These are phyloP conservation scores for Fusarium camptoceras DNA, from an alignment of 2,329 filamentous ascomycete genomes.

Conservation along the genomic window DNA sequence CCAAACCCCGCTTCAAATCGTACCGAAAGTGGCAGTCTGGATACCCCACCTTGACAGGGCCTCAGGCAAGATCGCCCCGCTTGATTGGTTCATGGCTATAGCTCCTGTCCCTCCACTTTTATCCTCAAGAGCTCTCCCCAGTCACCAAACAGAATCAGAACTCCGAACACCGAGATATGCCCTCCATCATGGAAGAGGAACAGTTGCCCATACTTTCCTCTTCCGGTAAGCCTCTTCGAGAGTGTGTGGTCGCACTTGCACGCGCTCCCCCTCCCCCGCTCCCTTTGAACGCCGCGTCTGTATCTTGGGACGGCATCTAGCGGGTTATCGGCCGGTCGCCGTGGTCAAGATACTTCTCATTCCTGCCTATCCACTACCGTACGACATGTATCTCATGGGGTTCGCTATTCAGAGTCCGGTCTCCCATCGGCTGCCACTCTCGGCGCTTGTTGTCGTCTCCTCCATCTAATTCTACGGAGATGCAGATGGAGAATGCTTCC, in stretches of 20 bases:
- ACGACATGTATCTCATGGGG: constrained; percentile 8
- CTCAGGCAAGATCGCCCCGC: background rate
- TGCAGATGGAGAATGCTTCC: constrained; percentile 22
- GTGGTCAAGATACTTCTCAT: constrained; percentile 4
- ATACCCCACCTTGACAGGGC: constrained; percentile 20
- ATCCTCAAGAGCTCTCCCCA: constrained; percentile 16
- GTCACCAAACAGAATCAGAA: constrained; percentile 9
- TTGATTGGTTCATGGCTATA: constrained; percentile 20
- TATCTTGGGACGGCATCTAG: constrained; percentile 27
- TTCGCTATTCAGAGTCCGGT: constrained; percentile 17
- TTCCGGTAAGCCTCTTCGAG: constrained; percentile 36
- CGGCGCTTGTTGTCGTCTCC: constrained; percentile 6
- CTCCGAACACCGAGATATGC: constrained; percentile 50
- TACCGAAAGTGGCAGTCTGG: constrained; percentile 22
- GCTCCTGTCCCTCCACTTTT: constrained; percentile 21
- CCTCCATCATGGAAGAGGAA: constrained; percentile 31
- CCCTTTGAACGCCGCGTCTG: constrained; percentile 10
- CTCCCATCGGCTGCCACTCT: constrained; percentile 15
- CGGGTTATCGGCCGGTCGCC: constrained; percentile 28
- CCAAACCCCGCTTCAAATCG: constrained; percentile 28
- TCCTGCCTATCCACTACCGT: background rate
- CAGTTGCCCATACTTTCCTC: constrained; percentile 38
- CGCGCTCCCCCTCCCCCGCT: constrained; percentile 34
- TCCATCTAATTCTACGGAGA: background rate
- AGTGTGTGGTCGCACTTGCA: constrained; percentile 33